Conservation (phyloP, 768 basidiomycete genomes). For the Pisolithus microcarpus region DNA sequence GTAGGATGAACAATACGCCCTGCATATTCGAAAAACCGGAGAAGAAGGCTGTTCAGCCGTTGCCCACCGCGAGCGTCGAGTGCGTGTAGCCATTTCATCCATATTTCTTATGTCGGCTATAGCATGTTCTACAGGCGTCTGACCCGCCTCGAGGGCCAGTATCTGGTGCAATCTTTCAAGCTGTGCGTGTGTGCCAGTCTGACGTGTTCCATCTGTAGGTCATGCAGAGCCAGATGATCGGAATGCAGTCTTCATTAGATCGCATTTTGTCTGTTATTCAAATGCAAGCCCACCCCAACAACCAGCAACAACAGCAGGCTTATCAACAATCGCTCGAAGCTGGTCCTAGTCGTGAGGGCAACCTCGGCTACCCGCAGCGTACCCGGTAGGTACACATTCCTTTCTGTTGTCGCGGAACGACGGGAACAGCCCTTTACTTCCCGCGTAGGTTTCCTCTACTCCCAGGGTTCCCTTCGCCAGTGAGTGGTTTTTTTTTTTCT, state of each 20-base stretch:
- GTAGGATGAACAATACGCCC: conserved; percentile 70
- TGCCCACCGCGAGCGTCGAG: conserved; percentile 68
- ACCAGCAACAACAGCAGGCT: conserved; percentile 20
- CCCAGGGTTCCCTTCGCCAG: conserved; percentile 88
- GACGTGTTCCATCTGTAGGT: conserved; percentile 38
- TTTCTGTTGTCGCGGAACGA: conserved; percentile 11
- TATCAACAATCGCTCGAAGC: conserved; percentile 11
- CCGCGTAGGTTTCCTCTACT: conserved; percentile 66
- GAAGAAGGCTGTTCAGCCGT: conserved; percentile 62
- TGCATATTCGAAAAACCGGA: conserved; percentile 91
- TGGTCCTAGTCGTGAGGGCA: conserved; percentile 18
- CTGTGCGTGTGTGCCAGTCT: neutral
- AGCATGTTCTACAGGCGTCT: conserved; percentile 49
- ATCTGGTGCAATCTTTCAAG: conserved; percentile 45
- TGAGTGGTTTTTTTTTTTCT: conserved; percentile 30
- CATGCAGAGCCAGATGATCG: conserved; percentile 92
- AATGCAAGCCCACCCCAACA: conserved; percentile 28
- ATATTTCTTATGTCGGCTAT: conserved; percentile 17
- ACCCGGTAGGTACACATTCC: conserved; percentile 30
- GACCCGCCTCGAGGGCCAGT: conserved; percentile 80
- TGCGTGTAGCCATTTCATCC: conserved; percentile 31
- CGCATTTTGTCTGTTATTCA: conserved; percentile 70
- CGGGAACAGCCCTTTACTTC: conserved; percentile 16
- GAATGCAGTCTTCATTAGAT: conserved; percentile 85
- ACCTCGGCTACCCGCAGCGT: conserved; percentile 25